These are phyloP conservation scores for Mycena polygramma DNA, from an alignment of 768 basidiomycete genomes.

Conservation along the genomic window DNA sequence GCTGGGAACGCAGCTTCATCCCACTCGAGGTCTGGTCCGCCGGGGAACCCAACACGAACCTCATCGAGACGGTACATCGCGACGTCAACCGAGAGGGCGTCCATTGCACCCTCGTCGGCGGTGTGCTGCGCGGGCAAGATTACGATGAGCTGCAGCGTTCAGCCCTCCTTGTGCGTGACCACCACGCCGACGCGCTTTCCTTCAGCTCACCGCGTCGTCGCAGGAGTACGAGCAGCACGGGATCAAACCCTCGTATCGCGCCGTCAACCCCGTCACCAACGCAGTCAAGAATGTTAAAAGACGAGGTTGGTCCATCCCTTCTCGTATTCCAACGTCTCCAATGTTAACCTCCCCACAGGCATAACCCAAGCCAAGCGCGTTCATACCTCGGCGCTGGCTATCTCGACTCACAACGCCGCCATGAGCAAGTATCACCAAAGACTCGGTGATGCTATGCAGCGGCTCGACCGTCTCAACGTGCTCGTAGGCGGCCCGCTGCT, in stretches of 20 bases:
- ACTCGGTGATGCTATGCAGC: too few relatives aligned
- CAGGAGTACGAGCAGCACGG: not conserved
- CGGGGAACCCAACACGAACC: not conserved
- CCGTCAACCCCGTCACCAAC: not conserved
- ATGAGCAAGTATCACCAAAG: too few relatives aligned
- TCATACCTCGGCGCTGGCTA: too few relatives aligned
- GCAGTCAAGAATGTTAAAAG: not conserved
- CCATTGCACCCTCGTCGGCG: not conserved
- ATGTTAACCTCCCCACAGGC: not conserved
- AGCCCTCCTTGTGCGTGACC: not conserved
- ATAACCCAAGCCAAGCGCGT: not conserved
- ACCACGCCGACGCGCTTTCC: too few relatives aligned
- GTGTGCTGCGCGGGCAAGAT: not conserved
- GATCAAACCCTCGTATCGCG: not conserved
- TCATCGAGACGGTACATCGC: constrained; percentile 2
- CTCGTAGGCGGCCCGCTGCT: too few relatives aligned
- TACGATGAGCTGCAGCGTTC: not conserved
- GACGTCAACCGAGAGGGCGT: constrained; percentile 10
- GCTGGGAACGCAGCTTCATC: constrained; percentile 3
- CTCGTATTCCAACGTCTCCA: not conserved
- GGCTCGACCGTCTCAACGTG: too few relatives aligned
- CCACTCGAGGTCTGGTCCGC: not conserved
- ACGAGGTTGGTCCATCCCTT: not conserved
- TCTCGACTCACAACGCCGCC: too few relatives aligned
- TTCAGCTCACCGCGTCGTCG: too few relatives aligned